Percentiles rank a stretch among this genome's conserved stretches.
Evolutionary conservation across 208 protist species (phyloP).

Genomic region (Kentomonas sorsogonicus): DNA sequence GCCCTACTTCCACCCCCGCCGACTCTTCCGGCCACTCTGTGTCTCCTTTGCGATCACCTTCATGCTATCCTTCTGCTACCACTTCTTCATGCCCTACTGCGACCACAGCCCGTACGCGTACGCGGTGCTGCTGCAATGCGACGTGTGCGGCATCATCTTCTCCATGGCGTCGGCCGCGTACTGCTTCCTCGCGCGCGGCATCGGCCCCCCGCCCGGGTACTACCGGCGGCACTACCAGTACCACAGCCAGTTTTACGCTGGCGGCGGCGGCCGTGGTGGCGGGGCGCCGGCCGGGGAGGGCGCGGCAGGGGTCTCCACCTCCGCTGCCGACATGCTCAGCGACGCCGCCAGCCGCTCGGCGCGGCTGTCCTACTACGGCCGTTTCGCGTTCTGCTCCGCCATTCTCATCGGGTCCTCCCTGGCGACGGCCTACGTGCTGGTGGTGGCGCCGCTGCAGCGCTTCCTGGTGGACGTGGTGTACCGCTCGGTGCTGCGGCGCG

Average conservation of each 20-base stretch:
- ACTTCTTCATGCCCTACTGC: constrained; percentile 60
- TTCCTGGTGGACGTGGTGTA: not conserved
- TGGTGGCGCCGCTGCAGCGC: constrained; percentile 24
- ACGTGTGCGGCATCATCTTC: constrained; percentile 19
- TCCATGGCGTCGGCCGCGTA: constrained; percentile 20
- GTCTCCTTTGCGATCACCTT: constrained; percentile 28
- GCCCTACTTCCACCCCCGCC: not conserved
- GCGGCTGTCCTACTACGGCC: not conserved
- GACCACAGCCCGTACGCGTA: constrained; percentile 42
- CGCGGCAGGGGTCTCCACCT: too few relatives aligned
- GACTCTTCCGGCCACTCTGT: not conserved
- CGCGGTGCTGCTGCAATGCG: constrained; percentile 29
- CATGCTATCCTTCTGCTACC: constrained; percentile 43
- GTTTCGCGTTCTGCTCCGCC: too few relatives aligned
- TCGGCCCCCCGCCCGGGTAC: not conserved
- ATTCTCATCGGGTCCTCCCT: constrained; percentile 14
- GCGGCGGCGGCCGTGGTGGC: constrained; percentile 9
- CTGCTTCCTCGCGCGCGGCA: constrained; percentile 14
- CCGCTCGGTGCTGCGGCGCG: not conserved
- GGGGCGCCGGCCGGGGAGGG: too few relatives aligned
- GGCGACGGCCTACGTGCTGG: constrained; percentile 21
- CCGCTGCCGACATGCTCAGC: too few relatives aligned
- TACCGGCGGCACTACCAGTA: constrained; percentile 30
- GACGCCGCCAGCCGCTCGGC: too few relatives aligned
- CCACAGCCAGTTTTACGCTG: not conserved